Percentiles rank a stretch among this genome's conserved stretches.
Conservation (phyloP, 768 basidiomycete genomes). For the Suillus lakei region DNA sequence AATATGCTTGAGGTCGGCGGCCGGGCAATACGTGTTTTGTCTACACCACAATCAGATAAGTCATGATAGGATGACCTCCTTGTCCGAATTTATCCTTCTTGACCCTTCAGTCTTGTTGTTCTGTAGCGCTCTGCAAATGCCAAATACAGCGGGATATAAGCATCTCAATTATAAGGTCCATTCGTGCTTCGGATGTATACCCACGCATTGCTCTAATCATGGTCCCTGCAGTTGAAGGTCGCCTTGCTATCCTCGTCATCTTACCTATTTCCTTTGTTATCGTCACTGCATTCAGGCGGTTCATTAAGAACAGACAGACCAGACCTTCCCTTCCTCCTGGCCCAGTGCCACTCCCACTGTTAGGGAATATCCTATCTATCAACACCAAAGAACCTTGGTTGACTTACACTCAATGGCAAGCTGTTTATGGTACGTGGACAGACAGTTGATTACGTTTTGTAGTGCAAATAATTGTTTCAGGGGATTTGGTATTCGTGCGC, state of each 20-base stretch:
- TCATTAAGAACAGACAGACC: conserved; percentile 5
- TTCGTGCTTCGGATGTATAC: neutral
- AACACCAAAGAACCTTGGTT: conserved; percentile 4
- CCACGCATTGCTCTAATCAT: neutral
- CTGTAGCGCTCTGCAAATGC: no score
- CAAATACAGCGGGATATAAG: no score
- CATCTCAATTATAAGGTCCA: neutral
- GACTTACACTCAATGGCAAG: conserved; percentile 6
- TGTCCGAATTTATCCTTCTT: no score
- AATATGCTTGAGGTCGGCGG: no score
- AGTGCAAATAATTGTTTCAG: neutral
- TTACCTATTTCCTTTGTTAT: neutral
- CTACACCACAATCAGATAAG: no score
- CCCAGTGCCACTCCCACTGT: conserved; percentile 46
- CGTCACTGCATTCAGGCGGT: neutral
- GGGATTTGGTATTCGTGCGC: conserved; percentile 1
- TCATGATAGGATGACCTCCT: no score
- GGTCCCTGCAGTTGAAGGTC: neutral
- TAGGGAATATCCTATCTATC: conserved; percentile 8
- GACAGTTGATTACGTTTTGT: neutral
- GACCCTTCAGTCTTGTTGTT: no score
- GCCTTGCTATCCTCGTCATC: neutral
- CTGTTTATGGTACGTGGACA: conserved; percentile 8
- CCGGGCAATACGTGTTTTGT: no score
- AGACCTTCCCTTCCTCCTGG: conserved; percentile 45